Percentiles rank a stretch among this genome's conserved stretches.
Conservation (phyloP, 2,329 filamentous ascomycete genomes). For the Microdochium trichocladiopsis region DNA sequence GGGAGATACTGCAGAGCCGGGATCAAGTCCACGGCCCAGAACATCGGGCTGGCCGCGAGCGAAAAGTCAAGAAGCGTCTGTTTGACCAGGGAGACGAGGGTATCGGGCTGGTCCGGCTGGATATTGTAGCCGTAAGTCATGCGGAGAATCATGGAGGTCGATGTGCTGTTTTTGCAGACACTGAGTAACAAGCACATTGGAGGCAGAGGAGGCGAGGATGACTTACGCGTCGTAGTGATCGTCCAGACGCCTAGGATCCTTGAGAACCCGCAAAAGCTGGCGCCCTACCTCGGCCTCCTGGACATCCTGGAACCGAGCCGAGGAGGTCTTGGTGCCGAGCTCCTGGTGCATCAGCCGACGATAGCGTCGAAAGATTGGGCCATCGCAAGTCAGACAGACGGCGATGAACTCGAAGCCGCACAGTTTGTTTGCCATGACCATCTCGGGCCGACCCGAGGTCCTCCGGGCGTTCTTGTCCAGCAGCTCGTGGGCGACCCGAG, state of each 20-base stretch:
- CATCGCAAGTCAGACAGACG: neutral
- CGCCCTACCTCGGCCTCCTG: neutral
- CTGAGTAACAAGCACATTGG: too few relatives aligned
- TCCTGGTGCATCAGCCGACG: neutral
- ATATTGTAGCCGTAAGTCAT: constrained; percentile 17
- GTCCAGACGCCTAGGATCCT: neutral
- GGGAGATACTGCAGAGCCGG: constrained; percentile 22
- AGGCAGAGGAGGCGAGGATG: too few relatives aligned
- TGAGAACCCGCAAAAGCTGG: neutral
- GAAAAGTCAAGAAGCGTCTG: constrained; percentile 19
- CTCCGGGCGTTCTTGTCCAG: constrained; percentile 25
- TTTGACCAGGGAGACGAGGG: constrained; percentile 20
- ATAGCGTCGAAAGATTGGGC: neutral
- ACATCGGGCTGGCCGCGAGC: constrained; percentile 16
- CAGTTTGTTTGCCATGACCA: constrained; percentile 16
- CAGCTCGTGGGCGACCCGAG: constrained; percentile 24
- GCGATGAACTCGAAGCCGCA: constrained; percentile 5
- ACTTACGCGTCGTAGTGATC: neutral
- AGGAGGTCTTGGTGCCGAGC: neutral
- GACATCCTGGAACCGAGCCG: neutral
- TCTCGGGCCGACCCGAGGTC: constrained; percentile 20
- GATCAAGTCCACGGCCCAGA: constrained; percentile 24
- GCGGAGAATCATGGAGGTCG: constrained; percentile 3
- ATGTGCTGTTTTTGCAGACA: neutral
- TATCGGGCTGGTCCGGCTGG: constrained; percentile 18